These are phyloP conservation scores for Raffaelea deltoideospora DNA, from an alignment of 2,329 filamentous ascomycete genomes.

Conservation along the genomic window DNA sequence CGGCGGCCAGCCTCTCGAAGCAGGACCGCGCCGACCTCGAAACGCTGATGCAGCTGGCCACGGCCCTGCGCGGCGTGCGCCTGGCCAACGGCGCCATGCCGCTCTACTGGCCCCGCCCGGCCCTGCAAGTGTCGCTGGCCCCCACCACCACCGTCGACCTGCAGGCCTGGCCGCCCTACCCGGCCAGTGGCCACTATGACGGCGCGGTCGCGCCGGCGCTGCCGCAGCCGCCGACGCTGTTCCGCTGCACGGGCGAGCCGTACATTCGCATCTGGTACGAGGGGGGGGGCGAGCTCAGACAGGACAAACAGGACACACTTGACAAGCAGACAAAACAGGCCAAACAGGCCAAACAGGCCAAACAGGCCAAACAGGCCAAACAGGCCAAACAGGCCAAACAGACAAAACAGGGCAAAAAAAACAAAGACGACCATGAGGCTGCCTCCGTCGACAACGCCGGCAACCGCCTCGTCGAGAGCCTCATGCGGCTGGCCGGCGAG, in stretches of 20 bases:
- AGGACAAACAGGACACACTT: no score
- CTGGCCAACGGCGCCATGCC: slow-evolving; percentile 34
- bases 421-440: slow-evolving; percentile 1
- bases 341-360: no score
- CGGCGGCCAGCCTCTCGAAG: slow-evolving; percentile 24
- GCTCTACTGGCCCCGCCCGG: slow-evolving; percentile 26
- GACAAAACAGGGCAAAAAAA: no score
- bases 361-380: no score
- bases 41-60: slow-evolving; percentile 31
- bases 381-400: no score
- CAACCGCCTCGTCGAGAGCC: slow-evolving; percentile 26
- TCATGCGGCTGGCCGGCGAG: slow-evolving; percentile 49
- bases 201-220: background rate
- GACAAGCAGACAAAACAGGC: no score
- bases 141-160: slow-evolving; percentile 9
- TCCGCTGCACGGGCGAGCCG: slow-evolving; percentile 28
- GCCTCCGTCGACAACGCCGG: slow-evolving; percentile 6
- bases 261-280: slow-evolving; percentile 29
- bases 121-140: slow-evolving; percentile 27
- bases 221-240: slow-evolving; percentile 6
- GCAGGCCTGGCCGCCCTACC: background rate
- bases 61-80: slow-evolving; percentile 26
- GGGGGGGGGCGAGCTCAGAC: background rate
- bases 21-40: slow-evolving; percentile 29
- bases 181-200: no score